These are phyloP conservation scores for Exsudoporus frostii DNA, from an alignment of 768 basidiomycete species.

Conservation along the genomic window DNA sequence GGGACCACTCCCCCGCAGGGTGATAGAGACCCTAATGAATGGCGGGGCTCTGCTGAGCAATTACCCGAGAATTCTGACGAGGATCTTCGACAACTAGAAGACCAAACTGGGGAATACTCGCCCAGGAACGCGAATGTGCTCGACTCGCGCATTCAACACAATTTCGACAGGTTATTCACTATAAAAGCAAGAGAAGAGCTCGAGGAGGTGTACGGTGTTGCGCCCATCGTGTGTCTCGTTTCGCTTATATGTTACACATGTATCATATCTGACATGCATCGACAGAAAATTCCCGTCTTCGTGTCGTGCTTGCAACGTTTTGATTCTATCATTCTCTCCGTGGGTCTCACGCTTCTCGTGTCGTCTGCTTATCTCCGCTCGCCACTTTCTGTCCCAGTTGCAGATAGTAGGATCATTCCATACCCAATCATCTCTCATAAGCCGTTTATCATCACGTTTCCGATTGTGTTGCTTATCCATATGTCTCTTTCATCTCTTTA, in stretches of 20 bases:
- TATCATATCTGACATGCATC: slow-evolving; percentile 2
- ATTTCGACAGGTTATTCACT: slow-evolving; percentile 62
- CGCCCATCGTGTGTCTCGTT: slow-evolving; percentile 61
- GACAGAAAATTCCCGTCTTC: slow-evolving; percentile 73
- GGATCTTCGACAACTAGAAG: slow-evolving; percentile 21
- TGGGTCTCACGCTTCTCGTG: slow-evolving; percentile 55
- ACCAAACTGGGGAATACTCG: slow-evolving; percentile 5
- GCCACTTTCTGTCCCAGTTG: slow-evolving; percentile 36
- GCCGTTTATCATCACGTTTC: slow-evolving; percentile 39
- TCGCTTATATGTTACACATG: not conserved
- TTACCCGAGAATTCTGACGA: slow-evolving; percentile 8
- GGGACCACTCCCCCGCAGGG: slow-evolving; percentile 2
- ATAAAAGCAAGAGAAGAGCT: slow-evolving; percentile 70
- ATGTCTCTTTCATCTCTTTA: slow-evolving; percentile 59
- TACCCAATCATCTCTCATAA: slow-evolving; percentile 30
- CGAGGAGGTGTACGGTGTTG: slow-evolving; percentile 77
- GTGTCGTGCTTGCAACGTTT: slow-evolving; percentile 74
- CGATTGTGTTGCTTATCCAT: slow-evolving; percentile 47
- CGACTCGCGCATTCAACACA: slow-evolving; percentile 51
- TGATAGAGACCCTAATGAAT: slow-evolving; percentile 8
- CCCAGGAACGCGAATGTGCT: slow-evolving; percentile 15
- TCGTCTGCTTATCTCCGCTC: slow-evolving; percentile 61
- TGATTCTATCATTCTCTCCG: slow-evolving; percentile 66
- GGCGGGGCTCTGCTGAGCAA: slow-evolving; percentile 12
- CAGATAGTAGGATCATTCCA: slow-evolving; percentile 13